Percentiles rank a stretch among this genome's conserved stretches.
Conservation (phyloP, 2,329 filamentous ascomycete genomes). For the Podosphaera fusca region DNA sequence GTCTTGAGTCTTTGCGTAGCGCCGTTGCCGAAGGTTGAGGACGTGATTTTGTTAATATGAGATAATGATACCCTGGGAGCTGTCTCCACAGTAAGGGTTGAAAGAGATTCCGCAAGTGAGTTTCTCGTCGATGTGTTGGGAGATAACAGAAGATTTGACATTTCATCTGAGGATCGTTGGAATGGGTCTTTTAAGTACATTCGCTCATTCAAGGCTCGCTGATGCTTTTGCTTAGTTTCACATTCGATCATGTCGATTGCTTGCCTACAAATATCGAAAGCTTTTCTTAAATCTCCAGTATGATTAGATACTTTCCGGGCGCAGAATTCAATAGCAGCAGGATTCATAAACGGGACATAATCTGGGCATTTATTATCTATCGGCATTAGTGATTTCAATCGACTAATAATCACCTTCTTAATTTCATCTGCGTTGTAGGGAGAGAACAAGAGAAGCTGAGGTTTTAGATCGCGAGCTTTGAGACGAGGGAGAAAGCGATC, state of each 20-base stretch:
- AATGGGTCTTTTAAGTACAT: constrained; percentile 39
- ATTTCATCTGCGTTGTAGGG: constrained; percentile 81
- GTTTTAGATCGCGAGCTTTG: constrained; percentile 80
- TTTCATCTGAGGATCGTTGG: constrained; percentile 59
- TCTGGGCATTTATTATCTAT: constrained; percentile 26
- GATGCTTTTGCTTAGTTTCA: constrained; percentile 55
- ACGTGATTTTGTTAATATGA: constrained; percentile 79
- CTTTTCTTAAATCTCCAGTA: constrained; percentile 81
- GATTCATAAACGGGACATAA: constrained; percentile 73
- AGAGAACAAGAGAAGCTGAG: constrained; percentile 70
- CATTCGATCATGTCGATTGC: constrained; percentile 75
- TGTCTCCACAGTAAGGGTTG: constrained; percentile 44
- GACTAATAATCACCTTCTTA: constrained; percentile 62
- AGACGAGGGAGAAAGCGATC: constrained; percentile 84
- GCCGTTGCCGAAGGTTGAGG: constrained; percentile 74
- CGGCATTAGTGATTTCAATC: constrained; percentile 53
- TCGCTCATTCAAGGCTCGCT: constrained; percentile 33
- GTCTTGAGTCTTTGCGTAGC: constrained; percentile 62
- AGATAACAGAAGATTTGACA: constrained; percentile 36
- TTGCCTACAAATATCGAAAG: constrained; percentile 78
- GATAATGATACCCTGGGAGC: constrained; percentile 75
- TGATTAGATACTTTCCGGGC: constrained; percentile 87
- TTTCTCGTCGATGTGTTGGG: constrained; percentile 19
- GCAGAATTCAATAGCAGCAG: constrained; percentile 79
- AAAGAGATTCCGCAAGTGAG: constrained; percentile 24